phyloP scores from a whole-genome alignment of 1,284 basidiomycete species.

The Austroboletus niveus region DNA sequence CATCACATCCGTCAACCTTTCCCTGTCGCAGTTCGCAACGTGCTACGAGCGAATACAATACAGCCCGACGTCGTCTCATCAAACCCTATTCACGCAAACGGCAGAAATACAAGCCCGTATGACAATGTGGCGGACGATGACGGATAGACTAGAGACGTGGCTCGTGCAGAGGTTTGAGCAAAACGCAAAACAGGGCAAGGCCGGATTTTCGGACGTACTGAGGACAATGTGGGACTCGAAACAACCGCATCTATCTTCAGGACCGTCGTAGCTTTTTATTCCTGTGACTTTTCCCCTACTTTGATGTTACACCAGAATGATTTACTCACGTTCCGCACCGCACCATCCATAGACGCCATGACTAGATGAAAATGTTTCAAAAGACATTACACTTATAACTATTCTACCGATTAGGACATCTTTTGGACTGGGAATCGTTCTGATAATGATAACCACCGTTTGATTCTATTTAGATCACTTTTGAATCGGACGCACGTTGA shows the following conservation, averaged over 20 bases:
- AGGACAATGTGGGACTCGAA: constrained; percentile 67
- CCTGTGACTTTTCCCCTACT: neutral
- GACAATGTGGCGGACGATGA: constrained; percentile 73
- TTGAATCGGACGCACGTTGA: no score
- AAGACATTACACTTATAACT: constrained; percentile 31
- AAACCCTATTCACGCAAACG: constrained; percentile 76
- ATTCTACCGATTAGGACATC: constrained; percentile 27
- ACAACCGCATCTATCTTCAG: constrained; percentile 36
- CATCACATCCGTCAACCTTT: constrained; percentile 88
- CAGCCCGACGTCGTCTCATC: constrained; percentile 56
- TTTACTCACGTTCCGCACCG: constrained; percentile 5
- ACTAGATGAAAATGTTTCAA: constrained; percentile 19
- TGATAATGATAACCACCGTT: neutral
- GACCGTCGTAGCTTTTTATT: constrained; percentile 14
- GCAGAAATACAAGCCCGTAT: constrained; percentile 82
- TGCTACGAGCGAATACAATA: constrained; percentile 91
- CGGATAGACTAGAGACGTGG: constrained; percentile 80
- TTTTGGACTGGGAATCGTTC: constrained; percentile 1
- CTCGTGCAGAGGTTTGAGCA: constrained; percentile 83
- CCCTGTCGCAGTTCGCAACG: constrained; percentile 84
- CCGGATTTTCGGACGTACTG: constrained; percentile 85
- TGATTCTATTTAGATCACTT: neutral
- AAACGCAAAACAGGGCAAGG: constrained; percentile 83
- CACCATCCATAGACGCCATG: constrained; percentile 21
- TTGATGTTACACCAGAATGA: constrained; percentile 2